Conservation (phyloP, 208 protist species). For the Novymonas esmeraldas region DNA sequence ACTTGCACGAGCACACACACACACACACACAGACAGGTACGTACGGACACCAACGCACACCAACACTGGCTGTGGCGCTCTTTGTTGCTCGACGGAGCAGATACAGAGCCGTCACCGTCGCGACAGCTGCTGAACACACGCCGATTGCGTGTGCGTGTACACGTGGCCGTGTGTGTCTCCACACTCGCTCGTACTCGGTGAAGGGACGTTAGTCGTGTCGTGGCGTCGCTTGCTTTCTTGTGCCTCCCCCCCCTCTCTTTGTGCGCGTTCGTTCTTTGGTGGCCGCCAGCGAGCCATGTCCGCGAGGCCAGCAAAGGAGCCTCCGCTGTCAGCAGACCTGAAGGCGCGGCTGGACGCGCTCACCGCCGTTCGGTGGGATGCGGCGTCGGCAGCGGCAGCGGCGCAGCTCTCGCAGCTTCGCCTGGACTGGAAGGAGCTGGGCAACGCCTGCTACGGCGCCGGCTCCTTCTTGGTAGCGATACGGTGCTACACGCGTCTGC, state of each 20-base stretch:
- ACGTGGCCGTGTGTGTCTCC: no score
- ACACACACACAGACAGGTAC: no score
- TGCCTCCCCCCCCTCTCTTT: not conserved
- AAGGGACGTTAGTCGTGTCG: no score
- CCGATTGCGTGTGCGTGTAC: no score
- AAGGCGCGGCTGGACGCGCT: conserved; percentile 37
- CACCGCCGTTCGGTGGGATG: not conserved
- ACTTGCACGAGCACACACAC: no score
- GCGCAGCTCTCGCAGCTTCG: conserved; percentile 20
- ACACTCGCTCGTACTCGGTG: no score
- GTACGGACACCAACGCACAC: no score
- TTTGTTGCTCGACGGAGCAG: no score
- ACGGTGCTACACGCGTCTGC: conserved; percentile 77
- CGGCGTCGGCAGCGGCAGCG: conserved; percentile 2
- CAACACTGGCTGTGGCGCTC: no score
- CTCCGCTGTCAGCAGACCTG: conserved; percentile 46
- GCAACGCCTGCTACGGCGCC: conserved; percentile 78
- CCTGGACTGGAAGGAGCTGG: conserved; percentile 73
- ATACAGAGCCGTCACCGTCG: no score
- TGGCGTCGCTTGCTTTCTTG: not conserved
- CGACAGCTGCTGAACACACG: no score
- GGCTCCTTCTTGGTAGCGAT: conserved; percentile 79
- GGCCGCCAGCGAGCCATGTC: conserved; percentile 31
- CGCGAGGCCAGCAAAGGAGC: conserved; percentile 38
- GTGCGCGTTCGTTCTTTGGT: not conserved